A percentile compares a stretch with the other conserved stretches of the same genome.
Evolutionary conservation across 2,329 filamentous ascomycete genomes (phyloP).

Genomic region (Alternaria sp.): DNA sequence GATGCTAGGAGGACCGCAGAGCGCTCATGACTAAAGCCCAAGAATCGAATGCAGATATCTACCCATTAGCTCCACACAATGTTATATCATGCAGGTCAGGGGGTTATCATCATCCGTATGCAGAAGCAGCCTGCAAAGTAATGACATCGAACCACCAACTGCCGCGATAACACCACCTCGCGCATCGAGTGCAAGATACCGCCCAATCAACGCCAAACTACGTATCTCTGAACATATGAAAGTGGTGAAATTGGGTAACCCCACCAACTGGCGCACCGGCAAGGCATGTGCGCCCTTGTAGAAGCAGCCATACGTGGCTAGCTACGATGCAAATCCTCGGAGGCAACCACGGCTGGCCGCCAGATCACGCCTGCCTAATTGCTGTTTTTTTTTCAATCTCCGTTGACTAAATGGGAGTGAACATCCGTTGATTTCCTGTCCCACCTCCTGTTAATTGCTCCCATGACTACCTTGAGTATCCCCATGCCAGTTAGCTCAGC

Average conservation of each 20-base stretch:
- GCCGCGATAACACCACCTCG: background rate
- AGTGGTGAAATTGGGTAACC: background rate
- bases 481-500: slow-evolving; percentile 70
- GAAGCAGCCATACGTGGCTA: background rate
- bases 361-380: no score
- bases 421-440: slow-evolving; percentile 55
- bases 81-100: background rate
- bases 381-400: no score
- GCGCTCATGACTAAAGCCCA: background rate
- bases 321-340: slow-evolving; percentile 45
- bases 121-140: slow-evolving; percentile 1
- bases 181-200: background rate
- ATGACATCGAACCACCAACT: slow-evolving; percentile 3
- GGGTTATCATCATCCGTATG: slow-evolving; percentile 2
- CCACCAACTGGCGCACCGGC: background rate
- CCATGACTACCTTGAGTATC: slow-evolving; percentile 81
- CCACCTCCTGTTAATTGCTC: slow-evolving; percentile 73
- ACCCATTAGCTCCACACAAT: background rate
- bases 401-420: no score
- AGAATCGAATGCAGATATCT: background rate
- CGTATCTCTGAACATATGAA: background rate
- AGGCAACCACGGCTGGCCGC: slow-evolving; percentile 5
- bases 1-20: background rate
- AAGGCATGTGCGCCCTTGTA: background rate
- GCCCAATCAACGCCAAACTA: background rate